phyloP scores from a whole-genome alignment of 1,284 basidiomycete genomes.

The Peniophora sp. region DNA sequence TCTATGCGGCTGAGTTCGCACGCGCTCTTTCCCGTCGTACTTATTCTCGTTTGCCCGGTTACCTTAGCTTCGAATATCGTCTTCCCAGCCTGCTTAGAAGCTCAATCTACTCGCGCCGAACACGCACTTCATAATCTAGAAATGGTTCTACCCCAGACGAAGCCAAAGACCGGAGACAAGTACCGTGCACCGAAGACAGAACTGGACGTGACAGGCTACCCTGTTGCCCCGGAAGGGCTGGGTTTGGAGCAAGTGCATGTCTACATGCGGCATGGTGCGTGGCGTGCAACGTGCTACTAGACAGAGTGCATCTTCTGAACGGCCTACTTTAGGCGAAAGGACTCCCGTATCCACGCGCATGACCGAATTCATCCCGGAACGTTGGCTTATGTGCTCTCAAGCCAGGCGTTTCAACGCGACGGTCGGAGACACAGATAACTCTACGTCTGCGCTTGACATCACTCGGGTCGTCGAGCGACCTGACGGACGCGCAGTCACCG shows the following conservation, averaged over 20 bases:
- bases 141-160: neutral
- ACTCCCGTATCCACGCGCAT: conserved; percentile 65
- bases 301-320: neutral
- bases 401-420: conserved; percentile 46
- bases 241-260: conserved; percentile 65
- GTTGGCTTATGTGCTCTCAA: conserved; percentile 64
- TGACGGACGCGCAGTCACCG: conserved; percentile 45
- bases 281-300: neutral
- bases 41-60: neutral
- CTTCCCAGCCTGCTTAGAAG: neutral
- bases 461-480: conserved; percentile 45
- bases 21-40: neutral
- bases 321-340: conserved; percentile 48
- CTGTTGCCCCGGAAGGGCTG: conserved; percentile 46
- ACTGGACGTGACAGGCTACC: conserved; percentile 55
- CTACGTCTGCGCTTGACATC: conserved; percentile 10
- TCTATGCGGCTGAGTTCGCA: no score
- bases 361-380: conserved; percentile 49
- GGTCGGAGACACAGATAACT: conserved; percentile 24
- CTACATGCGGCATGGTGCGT: conserved; percentile 67
- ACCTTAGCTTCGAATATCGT: neutral
- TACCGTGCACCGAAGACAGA: conserved; percentile 28
- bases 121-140: neutral
- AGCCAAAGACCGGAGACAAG: neutral
- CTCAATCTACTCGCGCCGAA: neutral